Base-by-base conservation (phyloP, 495 filamentous ascomycete species). In the Podospora pseudopauciseta region DNA sequence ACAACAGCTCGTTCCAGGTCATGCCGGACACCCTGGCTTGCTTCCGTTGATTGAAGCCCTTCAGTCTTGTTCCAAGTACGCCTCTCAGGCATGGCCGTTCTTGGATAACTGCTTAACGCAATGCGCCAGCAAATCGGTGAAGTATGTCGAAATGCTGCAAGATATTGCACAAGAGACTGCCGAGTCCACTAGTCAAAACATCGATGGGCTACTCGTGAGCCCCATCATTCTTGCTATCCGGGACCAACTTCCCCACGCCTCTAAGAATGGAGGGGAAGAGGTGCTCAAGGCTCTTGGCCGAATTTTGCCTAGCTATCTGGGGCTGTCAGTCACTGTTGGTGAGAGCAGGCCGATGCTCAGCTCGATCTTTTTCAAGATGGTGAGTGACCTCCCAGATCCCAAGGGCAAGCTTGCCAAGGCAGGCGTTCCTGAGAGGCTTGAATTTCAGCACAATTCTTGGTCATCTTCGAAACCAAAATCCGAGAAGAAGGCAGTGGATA, bases 101-200 rank as follows among this genome's bases (percentile, higher is more conserved):
- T 74, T 97, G 63, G 93, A 97, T 68, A 91, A 93, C 61, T 95
- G 92, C 75, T 80, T 89, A 19, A 85, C 84, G 55, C 86, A 92
- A 18, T 88, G 89, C 60, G 86, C 87, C 5, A 88, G 86, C 63
- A 86, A 86, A 54, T 88, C 90, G 5, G 86, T 92, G 71, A 93
- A 96, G 72, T 94, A 95, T 73, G 78, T 90, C 6, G 86, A 90
- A 65, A 72, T 79, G 63, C 76, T 82, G 16, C 74, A 83, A 44
- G 79, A 80, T 49, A 67, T 77, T 3, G 71, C 77, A 20, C 67
- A 67, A 18, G 74, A 80, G 11, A 70, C 74, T 0, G 57, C 64
- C 5, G 58, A 64, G 26, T 18, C 66, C 5, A 63, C 69, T 6
- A 67, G 76, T 26, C 57, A 68, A 49, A 55, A 49, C 4, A 30